Percentiles rank a stretch among this genome's conserved stretches.
These are phyloP conservation scores for Salix exigua DNA, from an alignment of 345 rosid species.

Conservation along the genomic window DNA sequence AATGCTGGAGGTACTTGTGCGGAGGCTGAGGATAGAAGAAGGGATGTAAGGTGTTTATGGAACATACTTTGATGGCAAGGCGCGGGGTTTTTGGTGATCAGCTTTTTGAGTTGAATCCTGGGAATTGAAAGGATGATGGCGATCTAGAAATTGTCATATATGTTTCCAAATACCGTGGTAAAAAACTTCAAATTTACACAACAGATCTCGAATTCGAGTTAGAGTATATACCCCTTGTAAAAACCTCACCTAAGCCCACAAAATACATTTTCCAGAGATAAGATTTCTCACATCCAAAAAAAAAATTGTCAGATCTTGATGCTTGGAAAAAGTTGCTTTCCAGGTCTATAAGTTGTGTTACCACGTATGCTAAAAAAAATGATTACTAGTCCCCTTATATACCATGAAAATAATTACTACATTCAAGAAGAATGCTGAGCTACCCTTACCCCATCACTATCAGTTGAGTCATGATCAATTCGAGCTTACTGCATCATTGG, in stretches of 20 bases:
- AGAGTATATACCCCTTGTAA: fast-evolving
- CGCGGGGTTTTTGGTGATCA: constrained; percentile 47
- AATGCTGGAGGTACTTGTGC: constrained; percentile 76
- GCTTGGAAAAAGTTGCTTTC: no score
- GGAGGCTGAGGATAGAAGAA: constrained; percentile 59
- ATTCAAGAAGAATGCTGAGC: not conserved
- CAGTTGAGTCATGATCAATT: not conserved
- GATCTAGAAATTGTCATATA: no score
- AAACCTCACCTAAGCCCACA: no score
- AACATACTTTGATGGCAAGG: constrained; percentile 64
- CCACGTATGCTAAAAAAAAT: no score
- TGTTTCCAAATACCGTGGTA: no score
- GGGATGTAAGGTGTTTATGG: constrained; percentile 68
- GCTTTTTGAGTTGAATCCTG: constrained; percentile 51
- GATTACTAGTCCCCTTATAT: not conserved
- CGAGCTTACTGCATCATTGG: not conserved
- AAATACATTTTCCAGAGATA: no score
- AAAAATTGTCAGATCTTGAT: no score
- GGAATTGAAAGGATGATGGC: constrained; percentile 59
- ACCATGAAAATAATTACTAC: not conserved
- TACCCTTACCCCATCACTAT: not conserved
- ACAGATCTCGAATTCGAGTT: no score
- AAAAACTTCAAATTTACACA: no score
- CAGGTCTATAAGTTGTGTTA: no score
- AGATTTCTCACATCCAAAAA: no score